phyloP scores from a whole-genome alignment of 805 yeast species.

The Saccharomycopsis olivae region DNA sequence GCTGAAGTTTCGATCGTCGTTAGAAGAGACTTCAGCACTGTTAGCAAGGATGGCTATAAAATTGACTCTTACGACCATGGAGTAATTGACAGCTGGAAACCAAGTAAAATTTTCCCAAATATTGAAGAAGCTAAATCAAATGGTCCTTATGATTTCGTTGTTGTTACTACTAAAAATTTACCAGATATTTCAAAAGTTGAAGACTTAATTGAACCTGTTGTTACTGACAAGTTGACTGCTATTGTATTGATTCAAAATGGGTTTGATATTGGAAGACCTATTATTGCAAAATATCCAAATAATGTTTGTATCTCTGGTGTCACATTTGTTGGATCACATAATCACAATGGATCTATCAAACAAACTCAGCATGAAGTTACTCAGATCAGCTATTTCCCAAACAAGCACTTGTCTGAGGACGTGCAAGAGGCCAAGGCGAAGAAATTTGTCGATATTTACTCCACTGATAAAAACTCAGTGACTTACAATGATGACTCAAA shows the following conservation, averaged over 20 bases:
- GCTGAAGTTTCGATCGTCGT: conserved; percentile 51
- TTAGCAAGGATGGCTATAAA: conserved; percentile 41
- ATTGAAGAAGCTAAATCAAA: conserved; percentile 27
- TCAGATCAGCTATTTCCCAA: conserved; percentile 42
- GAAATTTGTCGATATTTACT: conserved; percentile 37
- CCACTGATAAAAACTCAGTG: conserved; percentile 32
- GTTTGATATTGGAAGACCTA: conserved; percentile 49
- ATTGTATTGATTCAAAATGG: conserved; percentile 60
- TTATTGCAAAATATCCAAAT: conserved; percentile 38
- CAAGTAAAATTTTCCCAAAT: conserved; percentile 34
- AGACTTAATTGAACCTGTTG: conserved; percentile 39
- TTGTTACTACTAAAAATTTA: conserved; percentile 55
- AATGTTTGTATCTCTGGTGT: conserved; percentile 49
- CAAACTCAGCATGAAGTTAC: conserved; percentile 44
- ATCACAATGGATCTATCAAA: conserved; percentile 35
- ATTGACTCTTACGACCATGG: conserved; percentile 60
- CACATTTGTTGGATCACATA: conserved; percentile 51
- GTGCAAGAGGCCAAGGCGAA: conserved; percentile 27
- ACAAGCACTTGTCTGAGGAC: conserved; percentile 26
- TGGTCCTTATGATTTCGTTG: conserved; percentile 42
- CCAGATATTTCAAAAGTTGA: conserved; percentile 54
- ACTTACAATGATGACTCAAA: conserved; percentile 35
- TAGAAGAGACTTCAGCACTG: conserved; percentile 52
- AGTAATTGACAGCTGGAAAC: conserved; percentile 40
- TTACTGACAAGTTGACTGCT: conserved; percentile 33